phyloP scores from a whole-genome alignment of 495 filamentous ascomycete genomes.

The Acidiella bohemica region DNA sequence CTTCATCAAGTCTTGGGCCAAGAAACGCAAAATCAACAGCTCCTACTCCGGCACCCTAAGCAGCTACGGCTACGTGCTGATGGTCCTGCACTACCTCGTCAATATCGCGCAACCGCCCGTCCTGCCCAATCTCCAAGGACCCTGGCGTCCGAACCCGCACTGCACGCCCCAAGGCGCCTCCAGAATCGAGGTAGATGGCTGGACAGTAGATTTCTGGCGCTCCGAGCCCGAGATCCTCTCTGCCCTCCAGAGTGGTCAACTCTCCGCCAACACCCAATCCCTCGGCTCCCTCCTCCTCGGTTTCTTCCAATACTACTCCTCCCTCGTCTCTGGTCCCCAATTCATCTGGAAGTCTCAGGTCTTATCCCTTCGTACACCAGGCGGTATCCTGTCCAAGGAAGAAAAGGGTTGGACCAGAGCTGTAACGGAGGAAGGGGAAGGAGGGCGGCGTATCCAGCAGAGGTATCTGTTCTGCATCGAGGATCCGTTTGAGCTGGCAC shows the following conservation, averaged over 20 bases:
- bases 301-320: conserved; percentile 73
- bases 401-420: conserved; percentile 68
- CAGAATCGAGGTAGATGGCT: conserved; percentile 37
- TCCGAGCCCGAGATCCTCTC: conserved; percentile 47
- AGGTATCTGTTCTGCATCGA: conserved; percentile 80
- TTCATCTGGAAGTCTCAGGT: conserved; percentile 63
- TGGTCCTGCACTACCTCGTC: conserved; percentile 82
- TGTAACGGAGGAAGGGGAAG: conserved; percentile 36
- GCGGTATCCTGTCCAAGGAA: conserved; percentile 53
- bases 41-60: conserved; percentile 71
- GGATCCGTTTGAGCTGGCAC: conserved; percentile 71
- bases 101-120: conserved; percentile 66
- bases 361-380: conserved; percentile 54
- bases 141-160: conserved; percentile 21
- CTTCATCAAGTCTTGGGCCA: conserved; percentile 77
- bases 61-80: conserved; percentile 79
- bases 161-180: conserved; percentile 25
- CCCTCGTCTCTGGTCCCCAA: conserved; percentile 30
- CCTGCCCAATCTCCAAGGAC: conserved; percentile 60
- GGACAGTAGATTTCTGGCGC: conserved; percentile 53
- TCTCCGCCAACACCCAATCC: conserved; percentile 47
- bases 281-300: conserved; percentile 54
- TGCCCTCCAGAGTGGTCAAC: conserved; percentile 35
- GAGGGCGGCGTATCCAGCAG: conserved; percentile 52
- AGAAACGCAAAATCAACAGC: conserved; percentile 62